A percentile compares a stretch with the other conserved stretches of the same genome.
Evolutionary conservation across 306 rosid species (phyloP).

Genomic region (Prunus persica): Prunus_persica_NCBIv2 NC_034011.1:4587001-4587500

Average conservation of each 20-base stretch:
- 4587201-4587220: too few species aligned
- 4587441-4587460: constrained; percentile 62
- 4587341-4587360: constrained; percentile 3
- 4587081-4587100: not conserved
- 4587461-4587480: constrained; percentile 56
- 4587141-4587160: not conserved
- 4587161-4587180: not conserved
- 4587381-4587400: not conserved
- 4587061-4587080: not conserved
- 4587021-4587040: not conserved
- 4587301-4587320: too few species aligned
- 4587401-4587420: not conserved
- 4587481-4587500: constrained; percentile 48
- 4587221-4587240: too few species aligned
- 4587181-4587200: not conserved
- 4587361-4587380: not conserved
- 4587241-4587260: too few species aligned
- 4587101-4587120: not conserved
- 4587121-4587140: not conserved
- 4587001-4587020: not conserved
- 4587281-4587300: too few species aligned
- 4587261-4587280: too few species aligned
- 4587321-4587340: not conserved
- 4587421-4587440: constrained; percentile 59
- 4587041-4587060: not conserved